phyloP scores from a whole-genome alignment of 2,329 filamentous ascomycete species.

The Colletotrichum horii region DNA sequence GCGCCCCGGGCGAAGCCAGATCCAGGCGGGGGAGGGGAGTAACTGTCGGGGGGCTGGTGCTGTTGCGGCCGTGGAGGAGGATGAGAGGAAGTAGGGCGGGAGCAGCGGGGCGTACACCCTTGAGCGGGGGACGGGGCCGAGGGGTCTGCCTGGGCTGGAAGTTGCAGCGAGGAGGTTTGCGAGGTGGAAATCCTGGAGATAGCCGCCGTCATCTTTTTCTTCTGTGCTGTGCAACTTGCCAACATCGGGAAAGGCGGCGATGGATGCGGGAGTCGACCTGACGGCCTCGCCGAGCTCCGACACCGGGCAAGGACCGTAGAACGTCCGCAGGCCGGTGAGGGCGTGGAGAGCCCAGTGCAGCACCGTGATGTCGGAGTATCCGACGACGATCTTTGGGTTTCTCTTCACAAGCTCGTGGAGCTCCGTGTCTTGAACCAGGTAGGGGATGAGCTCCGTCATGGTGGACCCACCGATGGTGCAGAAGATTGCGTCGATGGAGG shows the following conservation, averaged over 20 bases:
- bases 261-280: not conserved
- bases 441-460: constrained; percentile 44
- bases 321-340: constrained; percentile 43
- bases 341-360: constrained; percentile 47
- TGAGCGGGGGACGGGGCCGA: constrained; percentile 37
- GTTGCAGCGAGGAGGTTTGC: constrained; percentile 37
- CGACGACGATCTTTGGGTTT: constrained; percentile 47
- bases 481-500: constrained; percentile 38
- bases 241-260: not conserved
- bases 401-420: constrained; percentile 36
- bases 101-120: constrained; percentile 31
- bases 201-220: constrained; percentile 19
- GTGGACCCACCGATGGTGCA: constrained; percentile 44
- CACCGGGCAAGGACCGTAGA: constrained; percentile 46
- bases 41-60: constrained; percentile 31
- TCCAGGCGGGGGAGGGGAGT: constrained; percentile 33
- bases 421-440: constrained; percentile 37
- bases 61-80: constrained; percentile 20
- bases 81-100: not conserved
- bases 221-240: not conserved
- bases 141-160: constrained; percentile 23
- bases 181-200: constrained; percentile 33
- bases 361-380: constrained; percentile 46
- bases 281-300: constrained; percentile 40
- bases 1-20: constrained; percentile 39